Conservation (phyloP, 139 green algal genomes). For the Chloropicon primus region DNA sequence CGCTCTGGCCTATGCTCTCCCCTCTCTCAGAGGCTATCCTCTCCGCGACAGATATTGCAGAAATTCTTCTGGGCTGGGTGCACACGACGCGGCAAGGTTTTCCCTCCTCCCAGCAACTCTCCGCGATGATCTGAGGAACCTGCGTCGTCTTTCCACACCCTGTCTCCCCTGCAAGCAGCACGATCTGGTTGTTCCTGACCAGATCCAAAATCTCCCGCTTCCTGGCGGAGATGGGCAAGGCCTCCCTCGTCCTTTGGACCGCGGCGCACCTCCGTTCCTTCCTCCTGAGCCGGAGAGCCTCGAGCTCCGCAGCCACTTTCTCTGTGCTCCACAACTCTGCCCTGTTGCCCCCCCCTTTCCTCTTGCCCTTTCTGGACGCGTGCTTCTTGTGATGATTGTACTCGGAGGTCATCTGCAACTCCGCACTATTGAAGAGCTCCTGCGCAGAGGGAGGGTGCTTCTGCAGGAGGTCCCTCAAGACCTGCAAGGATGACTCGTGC, state of each 20-base stretch:
- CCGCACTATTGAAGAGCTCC: neutral
- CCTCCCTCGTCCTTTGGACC: neutral
- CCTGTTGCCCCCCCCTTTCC: neutral
- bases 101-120: slow-evolving; percentile 27
- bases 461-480: neutral
- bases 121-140: slow-evolving; percentile 67
- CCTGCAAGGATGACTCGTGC: neutral
- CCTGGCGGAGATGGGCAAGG: slow-evolving; percentile 18
- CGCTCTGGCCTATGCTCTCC: slow-evolving; percentile 18
- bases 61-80: slow-evolving; percentile 37
- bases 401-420: neutral
- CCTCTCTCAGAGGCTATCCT: slow-evolving; percentile 27
- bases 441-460: neutral
- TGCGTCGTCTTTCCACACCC: slow-evolving; percentile 75
- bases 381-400: neutral
- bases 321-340: neutral
- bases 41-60: slow-evolving; percentile 32
- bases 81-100: slow-evolving; percentile 12
- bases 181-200: slow-evolving; percentile 25
- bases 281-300: neutral
- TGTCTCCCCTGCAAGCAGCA: slow-evolving; percentile 65
- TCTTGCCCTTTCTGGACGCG: neutral
- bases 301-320: neutral
- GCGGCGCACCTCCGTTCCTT: too few species aligned
- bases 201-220: slow-evolving; percentile 17